Conservation (phyloP, 164 flowering plant genomes). For the Kalanchoe fedtschenkoi region DNA sequence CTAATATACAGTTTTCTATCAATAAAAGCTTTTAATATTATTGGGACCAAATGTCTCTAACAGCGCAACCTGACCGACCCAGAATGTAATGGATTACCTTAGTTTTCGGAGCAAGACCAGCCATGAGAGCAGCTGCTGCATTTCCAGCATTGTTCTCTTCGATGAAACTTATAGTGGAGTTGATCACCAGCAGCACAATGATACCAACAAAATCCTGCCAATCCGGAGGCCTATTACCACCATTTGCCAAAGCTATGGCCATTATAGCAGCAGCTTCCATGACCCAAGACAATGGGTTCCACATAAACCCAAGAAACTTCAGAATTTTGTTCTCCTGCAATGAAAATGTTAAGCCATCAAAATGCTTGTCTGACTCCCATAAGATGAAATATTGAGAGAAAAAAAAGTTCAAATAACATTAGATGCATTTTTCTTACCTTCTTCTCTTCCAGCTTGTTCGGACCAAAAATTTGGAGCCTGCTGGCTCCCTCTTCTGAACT, state of each 20-base stretch:
- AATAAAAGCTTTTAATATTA: not conserved
- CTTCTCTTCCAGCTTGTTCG: conserved; percentile 80
- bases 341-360: conserved; percentile 3
- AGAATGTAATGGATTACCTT: conserved; percentile 28
- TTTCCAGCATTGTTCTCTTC: conserved; percentile 82
- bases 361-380: not conserved
- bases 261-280: conserved; percentile 75
- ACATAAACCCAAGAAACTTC: conserved; percentile 77
- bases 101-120: conserved; percentile 73
- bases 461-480: conserved; percentile 63
- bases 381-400: not conserved
- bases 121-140: conserved; percentile 80
- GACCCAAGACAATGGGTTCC: conserved; percentile 80
- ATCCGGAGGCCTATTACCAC: conserved; percentile 64
- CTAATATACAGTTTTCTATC: not conserved
- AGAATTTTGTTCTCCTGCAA: conserved; percentile 62
- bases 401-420: not conserved
- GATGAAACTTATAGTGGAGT: conserved; percentile 67
- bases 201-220: conserved; percentile 81
- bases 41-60: not conserved
- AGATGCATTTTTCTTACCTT: conserved; percentile 24
- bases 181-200: conserved; percentile 44
- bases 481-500: conserved; percentile 56
- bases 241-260: conserved; percentile 72
- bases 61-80: not conserved